Percentiles rank a stretch among this genome's conserved stretches.
These are phyloP conservation scores for Guadua angustifolia DNA, from an alignment of 176 grass and related monocot genomes.

Conservation along the genomic window DNA sequence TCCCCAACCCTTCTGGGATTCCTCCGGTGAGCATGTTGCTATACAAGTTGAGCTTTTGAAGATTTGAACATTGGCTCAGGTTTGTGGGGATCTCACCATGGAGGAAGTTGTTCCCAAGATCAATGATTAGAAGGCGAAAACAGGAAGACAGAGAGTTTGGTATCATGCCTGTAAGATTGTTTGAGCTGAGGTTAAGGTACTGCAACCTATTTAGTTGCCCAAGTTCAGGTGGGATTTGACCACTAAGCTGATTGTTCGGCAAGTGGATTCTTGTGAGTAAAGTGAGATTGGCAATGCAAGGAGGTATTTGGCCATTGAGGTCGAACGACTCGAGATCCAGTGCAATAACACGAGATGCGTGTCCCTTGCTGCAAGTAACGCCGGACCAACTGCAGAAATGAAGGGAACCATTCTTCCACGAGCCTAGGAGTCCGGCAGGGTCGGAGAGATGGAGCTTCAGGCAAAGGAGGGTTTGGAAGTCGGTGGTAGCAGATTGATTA, in stretches of 20 bases:
- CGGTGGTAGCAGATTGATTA: not conserved
- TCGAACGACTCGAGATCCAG: constrained; percentile 18
- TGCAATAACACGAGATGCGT: constrained; percentile 25
- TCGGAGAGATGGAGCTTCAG: constrained; percentile 35
- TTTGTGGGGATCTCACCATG: constrained; percentile 43
- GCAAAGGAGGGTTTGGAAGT: not conserved
- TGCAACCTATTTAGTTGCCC: constrained; percentile 5
- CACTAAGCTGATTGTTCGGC: not conserved
- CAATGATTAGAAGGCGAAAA: constrained; percentile 22
- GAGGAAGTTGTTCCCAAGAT: constrained; percentile 18
- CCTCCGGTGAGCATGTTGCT: constrained; percentile 1
- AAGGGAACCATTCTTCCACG: constrained; percentile 38
- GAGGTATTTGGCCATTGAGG: constrained; percentile 45
- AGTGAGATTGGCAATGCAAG: constrained; percentile 45
- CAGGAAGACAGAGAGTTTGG: constrained; percentile 29
- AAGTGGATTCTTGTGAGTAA: constrained; percentile 29
- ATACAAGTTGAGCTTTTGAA: constrained; percentile 1
- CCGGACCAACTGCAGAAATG: constrained; percentile 53
- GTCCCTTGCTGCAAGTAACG: constrained; percentile 34
- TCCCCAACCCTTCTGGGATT: not conserved
- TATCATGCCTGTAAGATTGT: constrained; percentile 30
- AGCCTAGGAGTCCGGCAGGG: not conserved
- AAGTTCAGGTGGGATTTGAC: not conserved
- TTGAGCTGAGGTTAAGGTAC: constrained; percentile 56
- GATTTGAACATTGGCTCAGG: constrained; percentile 37